Evolutionary conservation across 768 basidiomycete species (phyloP), one percentile per base, ranked within the genome.

Genomic region (Pisolithus marmoratus): DNA sequence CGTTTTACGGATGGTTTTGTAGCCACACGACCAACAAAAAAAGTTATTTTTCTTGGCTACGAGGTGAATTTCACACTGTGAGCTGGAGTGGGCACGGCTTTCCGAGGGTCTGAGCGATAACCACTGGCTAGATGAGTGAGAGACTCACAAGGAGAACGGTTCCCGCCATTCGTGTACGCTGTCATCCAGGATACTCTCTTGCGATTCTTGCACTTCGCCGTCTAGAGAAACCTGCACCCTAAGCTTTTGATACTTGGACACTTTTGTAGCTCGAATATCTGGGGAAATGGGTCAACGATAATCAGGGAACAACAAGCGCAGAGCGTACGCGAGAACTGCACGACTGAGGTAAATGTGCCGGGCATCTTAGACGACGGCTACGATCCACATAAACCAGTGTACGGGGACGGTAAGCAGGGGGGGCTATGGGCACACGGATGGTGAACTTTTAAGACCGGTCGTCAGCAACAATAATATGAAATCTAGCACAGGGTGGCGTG

Each of bases 401-500:
- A 58, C 60, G 42, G 54, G 15, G 38, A 57, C 6, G 29, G 31
- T 63, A 58, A 58, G 65, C 58, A 58, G 60, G 64, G 60, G 64
- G 65, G 64, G 64, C 63, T 59, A 63, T 60, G 64, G 64, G 64
- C 64, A 67, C 60, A 63, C 38, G 56, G 57, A 55, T 54, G 54
- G 48, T 41, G 53, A 51, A 41, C 37, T 57, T 63, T 62, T 65
- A 64, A 58, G 57, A 60, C 40, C 46, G 47, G 46, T 50, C 31
- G 49, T 36, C 34, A 52, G 29, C 49, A 53, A 44, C 45, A 20
- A 56, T 52, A 66, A 65, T 66, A 65, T 64, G 58, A 67, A 65
- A 65, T 65, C 64, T 57, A 19, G 54, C 64, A 65, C 64, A 65
- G 64, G 64, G 40, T 58, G 52, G 63, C 63, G 64, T 65, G 64